Evolutionary conservation across 441 rosid genomes (phyloP), one percentile per base, ranked within the genome.

Genomic region (Viola pubescens): DNA sequence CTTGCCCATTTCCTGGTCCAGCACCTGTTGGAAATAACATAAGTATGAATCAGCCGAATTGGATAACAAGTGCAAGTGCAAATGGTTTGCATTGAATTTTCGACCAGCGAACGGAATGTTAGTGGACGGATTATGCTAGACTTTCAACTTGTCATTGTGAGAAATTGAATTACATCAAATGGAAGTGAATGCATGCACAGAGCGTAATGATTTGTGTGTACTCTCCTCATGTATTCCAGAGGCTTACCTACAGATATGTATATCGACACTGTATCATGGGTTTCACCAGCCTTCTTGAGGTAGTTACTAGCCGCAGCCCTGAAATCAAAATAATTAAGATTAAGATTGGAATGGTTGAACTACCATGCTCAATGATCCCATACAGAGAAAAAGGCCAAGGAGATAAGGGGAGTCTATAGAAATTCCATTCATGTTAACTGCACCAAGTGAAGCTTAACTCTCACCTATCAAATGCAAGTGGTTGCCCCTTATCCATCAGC

Each of bases 401-500:
- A 47, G 10, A 6, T 39, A 12, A 56, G 0, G 5, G 37, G 6
- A 5, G 37, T 2, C 38, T n/a, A 9, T 44, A 12, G 46, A 37
- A 51, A 42, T 34, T 42, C 37, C 12, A 9, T 42, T 7, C 6
- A 4, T 26, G 11, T 6, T 8, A 16, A 14, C 16, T 45, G 41
- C 39, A 62, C 50, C 58, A 41, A 9, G 4, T 4, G 11, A 40
- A 9, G 54, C 41, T 38, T 5, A 39, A 45, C 46, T 45, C 59
- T 69, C 52, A 86, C 98, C 97, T 81, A 76, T 90, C 94, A 66
- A 94, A 94, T 26, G 84, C 66, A 66, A 85, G 96, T 41, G 97
- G 97, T 73, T 90, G 97, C 46, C 97, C 99, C 68, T 79, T 77
- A 72, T 82, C 82, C 96, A 90, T 94, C 70, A 94, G 94, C 70